Conservation (phyloP, 345 rosid genomes). For the sweet orange (Citrus sinensis) region DVS_A1.0 CM039161.1:24809001-24809500, state of each 20-base stretch:
- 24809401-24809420: background rate
- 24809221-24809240: background rate
- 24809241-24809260: background rate
- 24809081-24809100: too few relatives aligned
- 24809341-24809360: background rate
- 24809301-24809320: background rate
- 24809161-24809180: background rate
- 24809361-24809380: background rate
- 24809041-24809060: too few relatives aligned
- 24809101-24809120: background rate
- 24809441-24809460: background rate
- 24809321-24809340: background rate
- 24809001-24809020: too few relatives aligned
- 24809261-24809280: background rate
- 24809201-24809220: background rate
- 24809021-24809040: too few relatives aligned
- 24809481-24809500: background rate
- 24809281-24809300: background rate
- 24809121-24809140: background rate
- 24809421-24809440: background rate
- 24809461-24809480: background rate
- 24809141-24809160: background rate
- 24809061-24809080: too few relatives aligned
- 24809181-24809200: background rate
- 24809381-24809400: constrained; percentile 4